A percentile compares a stretch with the other conserved stretches of the same genome.
These are phyloP conservation scores for Mycena sp. DNA, from an alignment of 1,284 basidiomycete genomes.

Conservation along the genomic window DNA sequence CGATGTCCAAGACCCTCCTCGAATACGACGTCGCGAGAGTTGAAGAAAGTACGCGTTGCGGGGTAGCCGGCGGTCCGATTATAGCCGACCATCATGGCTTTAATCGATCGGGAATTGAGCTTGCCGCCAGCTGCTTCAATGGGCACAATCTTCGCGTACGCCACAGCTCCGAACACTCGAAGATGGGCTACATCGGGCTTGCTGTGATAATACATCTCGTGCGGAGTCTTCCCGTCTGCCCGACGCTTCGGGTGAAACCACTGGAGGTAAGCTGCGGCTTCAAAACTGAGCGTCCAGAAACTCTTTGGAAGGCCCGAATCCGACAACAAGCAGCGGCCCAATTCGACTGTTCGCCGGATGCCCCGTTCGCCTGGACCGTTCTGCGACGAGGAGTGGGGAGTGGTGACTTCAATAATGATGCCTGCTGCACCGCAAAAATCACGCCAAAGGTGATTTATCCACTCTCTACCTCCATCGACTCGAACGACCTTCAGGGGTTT, in stretches of 20 bases:
- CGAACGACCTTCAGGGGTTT: conserved; percentile 2
- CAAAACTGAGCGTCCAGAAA: conserved; percentile 30
- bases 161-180: conserved; percentile 32
- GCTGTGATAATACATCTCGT: conserved; percentile 27
- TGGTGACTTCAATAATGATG: conserved; percentile 30
- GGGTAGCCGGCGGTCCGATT: conserved; percentile 30
- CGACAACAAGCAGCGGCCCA: conserved; percentile 25
- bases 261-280: conserved; percentile 29
- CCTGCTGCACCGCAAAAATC: conserved; percentile 25
- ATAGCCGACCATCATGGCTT: conserved; percentile 37
- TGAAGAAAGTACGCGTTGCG: conserved; percentile 1
- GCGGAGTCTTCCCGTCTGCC: conserved; percentile 29
- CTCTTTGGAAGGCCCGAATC: conserved; percentile 29
- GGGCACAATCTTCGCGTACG: conserved; percentile 37
- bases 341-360: conserved; percentile 29
- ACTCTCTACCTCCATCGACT: conserved; percentile 22
- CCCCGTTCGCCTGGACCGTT: conserved; percentile 30
- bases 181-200: conserved; percentile 40
- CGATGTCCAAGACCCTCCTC: conserved; percentile 33
- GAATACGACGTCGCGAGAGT: conserved; percentile 38
- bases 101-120: conserved; percentile 32
- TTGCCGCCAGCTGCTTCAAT: conserved; percentile 34
- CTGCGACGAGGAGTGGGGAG: conserved; percentile 33
- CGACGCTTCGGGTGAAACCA: conserved; percentile 35
- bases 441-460: conserved; percentile 17